These are phyloP conservation scores for Geotrichum siamense DNA, from an alignment of 1,139 yeast species.

Conservation along the genomic window DNA sequence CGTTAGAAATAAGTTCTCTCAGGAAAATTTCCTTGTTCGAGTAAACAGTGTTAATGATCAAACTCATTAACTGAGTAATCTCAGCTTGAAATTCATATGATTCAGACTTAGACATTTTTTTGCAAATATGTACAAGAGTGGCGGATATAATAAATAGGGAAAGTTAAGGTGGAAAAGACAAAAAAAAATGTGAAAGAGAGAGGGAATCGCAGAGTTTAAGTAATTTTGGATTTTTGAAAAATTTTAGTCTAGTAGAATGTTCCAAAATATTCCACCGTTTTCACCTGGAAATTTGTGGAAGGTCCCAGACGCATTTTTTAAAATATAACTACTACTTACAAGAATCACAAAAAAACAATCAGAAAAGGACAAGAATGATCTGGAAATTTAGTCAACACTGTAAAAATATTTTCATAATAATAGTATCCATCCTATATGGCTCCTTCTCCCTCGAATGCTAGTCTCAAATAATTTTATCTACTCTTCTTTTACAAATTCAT, in stretches of 20 bases:
- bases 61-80: conserved; percentile 99
- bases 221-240: conserved; percentile 5
- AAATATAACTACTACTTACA: too few relatives aligned
- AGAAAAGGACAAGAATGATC: too few relatives aligned
- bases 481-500: too few relatives aligned
- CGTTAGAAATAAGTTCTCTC: conserved; percentile 98
- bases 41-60: conserved; percentile 99
- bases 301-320: too few relatives aligned
- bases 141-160: background rate
- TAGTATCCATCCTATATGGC: too few relatives aligned
- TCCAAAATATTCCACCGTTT: conserved; percentile 11
- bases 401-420: too few relatives aligned
- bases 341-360: too few relatives aligned
- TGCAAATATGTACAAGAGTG: conserved; percentile 1
- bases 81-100: conserved; percentile 93
- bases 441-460: too few relatives aligned
- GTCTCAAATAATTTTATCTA: too few relatives aligned
- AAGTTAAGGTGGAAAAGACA: conserved; percentile 1
- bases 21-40: conserved; percentile 98
- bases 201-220: conserved; percentile 3
- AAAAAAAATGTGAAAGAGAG: conserved; percentile 6
- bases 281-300: too few relatives aligned
- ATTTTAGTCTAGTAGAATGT: conserved; percentile 10
- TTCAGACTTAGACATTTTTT: conserved; percentile 28
- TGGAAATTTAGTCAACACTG: too few relatives aligned